Evolutionary conservation across 1,284 basidiomycete genomes (phyloP), one percentile per base, ranked within the genome.

Genomic region (Heterobasidion irregulare): DNA sequence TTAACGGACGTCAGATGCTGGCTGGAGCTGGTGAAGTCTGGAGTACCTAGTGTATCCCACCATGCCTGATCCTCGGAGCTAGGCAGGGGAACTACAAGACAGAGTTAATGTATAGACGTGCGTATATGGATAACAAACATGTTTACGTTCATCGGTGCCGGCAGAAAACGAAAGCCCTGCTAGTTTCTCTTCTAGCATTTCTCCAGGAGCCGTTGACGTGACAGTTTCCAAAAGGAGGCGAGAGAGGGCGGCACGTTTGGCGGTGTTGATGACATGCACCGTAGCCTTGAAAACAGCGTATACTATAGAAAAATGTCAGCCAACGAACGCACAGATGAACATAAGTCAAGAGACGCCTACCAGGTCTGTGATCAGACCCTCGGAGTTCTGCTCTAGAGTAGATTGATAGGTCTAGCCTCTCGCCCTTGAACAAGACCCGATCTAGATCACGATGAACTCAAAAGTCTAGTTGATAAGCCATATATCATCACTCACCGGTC

Each of bases 291-390:
- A 94, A 6, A 90, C 71, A 2, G 86, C 92, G 63, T 90, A 96
- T 1, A 99, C 95, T 90, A 57, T 26, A 4, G 26, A 26, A 26
- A 26, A 26, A 26, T 26, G 26, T 26, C 26, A 26, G 6, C 26
- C 4, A 26, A 26, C 50, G 33, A 15, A 50, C n/a, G 2, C 10
- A 34, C 12, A 46, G 45, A 26, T 16, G 16, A 12, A 16, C 12
- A 12, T n/a, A 13, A 15, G 15, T 26, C 10, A 2, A 15, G 52
- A 2, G 32, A 26, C 26, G 61, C 72, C 55, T 61, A 85, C 91
- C 89, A 64, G 97, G 97, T 62, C 90, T 84, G 68, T 99, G 97
- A 72, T 99, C 97, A 9, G 94, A 98, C 2, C 89, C 84, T 64
- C 77, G 80, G 58, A 99, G 73, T 62, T 96, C 91, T 16, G 92